These are phyloP conservation scores for Berkeleyomyces rouxiae DNA, from an alignment of 2,329 filamentous ascomycete species.

Conservation along the genomic window DNA sequence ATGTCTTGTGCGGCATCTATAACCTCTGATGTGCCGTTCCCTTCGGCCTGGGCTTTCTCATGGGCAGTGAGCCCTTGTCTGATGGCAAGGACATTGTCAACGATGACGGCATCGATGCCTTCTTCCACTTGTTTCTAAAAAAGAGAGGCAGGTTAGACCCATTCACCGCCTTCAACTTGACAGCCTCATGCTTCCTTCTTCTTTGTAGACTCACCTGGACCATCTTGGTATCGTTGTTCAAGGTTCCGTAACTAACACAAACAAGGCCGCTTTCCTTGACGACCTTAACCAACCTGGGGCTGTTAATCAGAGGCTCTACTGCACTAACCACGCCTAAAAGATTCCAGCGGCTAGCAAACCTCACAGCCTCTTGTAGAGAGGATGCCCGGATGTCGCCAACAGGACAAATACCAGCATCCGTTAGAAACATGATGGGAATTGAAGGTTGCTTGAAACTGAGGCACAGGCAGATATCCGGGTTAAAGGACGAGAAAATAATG, in stretches of 20 bases:
- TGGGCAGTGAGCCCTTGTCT: conserved; percentile 61
- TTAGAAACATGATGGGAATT: conserved; percentile 88
- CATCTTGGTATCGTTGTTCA: conserved; percentile 76
- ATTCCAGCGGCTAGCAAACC: conserved; percentile 91
- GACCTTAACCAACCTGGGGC: conserved; percentile 73
- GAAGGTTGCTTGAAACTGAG: conserved; percentile 94
- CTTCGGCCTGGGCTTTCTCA: conserved; percentile 7
- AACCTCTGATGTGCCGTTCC: neutral
- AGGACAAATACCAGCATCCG: conserved; percentile 63
- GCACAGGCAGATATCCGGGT: conserved; percentile 88
- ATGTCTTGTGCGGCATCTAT: neutral
- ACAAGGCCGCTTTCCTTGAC: conserved; percentile 90
- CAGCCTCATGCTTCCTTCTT: conserved; percentile 8
- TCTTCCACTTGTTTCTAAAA: conserved; percentile 70
- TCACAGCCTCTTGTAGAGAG: conserved; percentile 85
- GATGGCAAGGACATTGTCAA: conserved; percentile 86
- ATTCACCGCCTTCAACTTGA: neutral
- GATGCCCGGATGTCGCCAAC: conserved; percentile 83
- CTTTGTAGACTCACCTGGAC: conserved; percentile 53
- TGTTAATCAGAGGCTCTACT: conserved; percentile 77
- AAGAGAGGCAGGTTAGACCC: conserved; percentile 5
- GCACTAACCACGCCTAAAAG: conserved; percentile 77
- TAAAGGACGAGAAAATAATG: conserved; percentile 94
- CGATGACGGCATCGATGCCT: conserved; percentile 94
- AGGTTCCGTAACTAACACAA: conserved; percentile 80